Conservation (phyloP, 495 filamentous ascomycete genomes). For the Neurospora discreta region DNA sequence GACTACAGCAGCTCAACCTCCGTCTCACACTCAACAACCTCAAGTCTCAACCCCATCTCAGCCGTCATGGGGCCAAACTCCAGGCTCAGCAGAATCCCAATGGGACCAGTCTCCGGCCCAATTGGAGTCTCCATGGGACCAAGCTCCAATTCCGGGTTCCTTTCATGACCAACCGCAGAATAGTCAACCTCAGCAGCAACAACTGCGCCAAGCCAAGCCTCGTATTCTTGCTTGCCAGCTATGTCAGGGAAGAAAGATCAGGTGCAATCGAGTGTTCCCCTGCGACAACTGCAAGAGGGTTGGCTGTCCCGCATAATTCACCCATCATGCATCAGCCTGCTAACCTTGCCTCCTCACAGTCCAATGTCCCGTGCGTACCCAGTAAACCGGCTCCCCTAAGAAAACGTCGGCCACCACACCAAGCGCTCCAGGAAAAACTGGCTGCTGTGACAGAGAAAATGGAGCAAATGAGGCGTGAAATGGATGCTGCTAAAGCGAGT, state of each 20-base stretch:
- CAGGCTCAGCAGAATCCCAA: not conserved
- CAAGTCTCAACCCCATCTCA: not conserved
- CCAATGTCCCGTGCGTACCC: conserved; percentile 34
- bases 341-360: conserved; percentile 15
- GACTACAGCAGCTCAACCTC: not conserved
- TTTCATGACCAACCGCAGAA: not conserved
- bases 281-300: conserved; percentile 46
- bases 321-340: conserved; percentile 2
- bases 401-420: conserved; percentile 35
- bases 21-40: not conserved
- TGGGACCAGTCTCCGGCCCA: not conserved
- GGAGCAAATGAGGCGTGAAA: not conserved
- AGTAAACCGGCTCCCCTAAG: conserved; percentile 37
- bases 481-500: not conserved
- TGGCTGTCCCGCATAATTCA: not conserved
- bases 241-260: conserved; percentile 58
- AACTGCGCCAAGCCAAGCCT: conserved; percentile 9
- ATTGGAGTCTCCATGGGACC: not conserved
- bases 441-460: conserved; percentile 7
- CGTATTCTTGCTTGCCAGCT: conserved; percentile 30
- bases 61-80: not conserved
- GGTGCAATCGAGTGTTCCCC: conserved; percentile 57
- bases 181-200: not conserved
- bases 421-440: conserved; percentile 37
- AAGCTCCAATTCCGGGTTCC: not conserved